These are phyloP conservation scores for Podospora sp. DNA, from an alignment of 495 filamentous ascomycete species.

Conservation along the genomic window DNA sequence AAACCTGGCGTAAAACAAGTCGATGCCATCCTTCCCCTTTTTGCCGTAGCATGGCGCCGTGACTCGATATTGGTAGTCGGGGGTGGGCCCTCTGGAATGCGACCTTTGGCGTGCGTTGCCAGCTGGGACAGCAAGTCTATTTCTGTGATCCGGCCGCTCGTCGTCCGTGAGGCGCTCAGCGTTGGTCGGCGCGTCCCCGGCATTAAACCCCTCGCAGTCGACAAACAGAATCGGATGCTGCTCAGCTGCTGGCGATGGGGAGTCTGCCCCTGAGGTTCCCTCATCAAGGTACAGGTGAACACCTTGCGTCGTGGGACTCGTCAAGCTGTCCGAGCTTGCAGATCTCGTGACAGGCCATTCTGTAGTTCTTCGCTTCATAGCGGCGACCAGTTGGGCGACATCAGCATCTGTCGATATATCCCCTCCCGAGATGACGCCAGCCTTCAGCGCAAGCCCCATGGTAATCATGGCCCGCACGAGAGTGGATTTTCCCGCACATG, in stretches of 20 bases:
- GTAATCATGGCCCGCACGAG: background rate
- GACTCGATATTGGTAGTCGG: background rate
- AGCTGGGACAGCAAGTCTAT: background rate
- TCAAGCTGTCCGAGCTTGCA: background rate
- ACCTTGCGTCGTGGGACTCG: background rate
- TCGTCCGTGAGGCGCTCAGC: background rate
- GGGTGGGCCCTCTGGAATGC: background rate
- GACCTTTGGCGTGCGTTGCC: background rate
- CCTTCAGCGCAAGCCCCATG: background rate
- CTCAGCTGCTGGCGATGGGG: background rate
- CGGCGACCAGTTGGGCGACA: background rate
- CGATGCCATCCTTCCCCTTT: background rate
- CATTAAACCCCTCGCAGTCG: background rate
- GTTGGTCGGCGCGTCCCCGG: background rate
- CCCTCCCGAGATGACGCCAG: background rate
- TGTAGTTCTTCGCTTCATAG: background rate
- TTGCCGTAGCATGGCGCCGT: background rate
- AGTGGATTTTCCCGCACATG: background rate
- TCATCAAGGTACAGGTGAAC: background rate
- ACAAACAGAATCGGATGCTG: constrained; percentile 2
- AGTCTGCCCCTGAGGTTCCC: background rate
- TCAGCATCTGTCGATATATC: background rate
- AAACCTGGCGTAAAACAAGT: background rate
- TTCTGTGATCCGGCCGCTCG: background rate
- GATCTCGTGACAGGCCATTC: background rate